phyloP scores from a whole-genome alignment of 1,284 basidiomycete genomes.

The Xerocomus minutiporus region DNA sequence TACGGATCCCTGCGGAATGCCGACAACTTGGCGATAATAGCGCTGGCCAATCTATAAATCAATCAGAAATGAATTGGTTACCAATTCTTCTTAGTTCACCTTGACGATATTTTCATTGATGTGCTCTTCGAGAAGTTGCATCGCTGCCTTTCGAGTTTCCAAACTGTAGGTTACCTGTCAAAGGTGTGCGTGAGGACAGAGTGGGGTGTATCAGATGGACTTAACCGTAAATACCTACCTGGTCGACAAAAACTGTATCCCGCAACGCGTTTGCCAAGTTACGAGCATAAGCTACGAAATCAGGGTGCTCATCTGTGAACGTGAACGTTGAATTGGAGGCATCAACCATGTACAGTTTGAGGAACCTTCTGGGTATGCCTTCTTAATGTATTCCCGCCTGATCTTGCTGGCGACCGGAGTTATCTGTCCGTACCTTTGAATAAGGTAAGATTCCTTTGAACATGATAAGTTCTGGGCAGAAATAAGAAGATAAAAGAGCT shows the following conservation, averaged over 20 bases:
- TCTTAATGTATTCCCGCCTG: conserved; percentile 53
- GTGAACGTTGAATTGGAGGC: neutral
- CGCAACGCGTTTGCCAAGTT: conserved; percentile 63
- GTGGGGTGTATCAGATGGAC: neutral
- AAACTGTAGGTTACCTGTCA: conserved; percentile 58
- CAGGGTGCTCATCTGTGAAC: conserved; percentile 59
- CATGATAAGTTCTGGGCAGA: neutral
- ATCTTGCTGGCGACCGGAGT: conserved; percentile 47
- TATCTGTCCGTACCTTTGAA: conserved; percentile 64
- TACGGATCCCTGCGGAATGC: conserved; percentile 95
- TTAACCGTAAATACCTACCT: conserved; percentile 42
- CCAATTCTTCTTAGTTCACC: conserved; percentile 36
- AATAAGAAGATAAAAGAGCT: conserved; percentile 3
- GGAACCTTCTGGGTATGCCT: conserved; percentile 64
- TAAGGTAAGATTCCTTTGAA: conserved; percentile 56
- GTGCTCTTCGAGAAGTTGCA: conserved; percentile 81
- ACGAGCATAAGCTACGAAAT: conserved; percentile 67
- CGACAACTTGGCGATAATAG: conserved; percentile 82
- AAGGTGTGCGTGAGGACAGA: neutral
- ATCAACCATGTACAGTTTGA: neutral
- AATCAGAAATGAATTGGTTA: neutral
- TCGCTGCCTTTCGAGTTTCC: conserved; percentile 55
- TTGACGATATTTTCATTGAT: conserved; percentile 91
- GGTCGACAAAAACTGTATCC: conserved; percentile 82
- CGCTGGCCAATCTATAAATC: conserved; percentile 62